Conservation (phyloP, 306 rosid species). For the Quercus agrifolia region DNA sequence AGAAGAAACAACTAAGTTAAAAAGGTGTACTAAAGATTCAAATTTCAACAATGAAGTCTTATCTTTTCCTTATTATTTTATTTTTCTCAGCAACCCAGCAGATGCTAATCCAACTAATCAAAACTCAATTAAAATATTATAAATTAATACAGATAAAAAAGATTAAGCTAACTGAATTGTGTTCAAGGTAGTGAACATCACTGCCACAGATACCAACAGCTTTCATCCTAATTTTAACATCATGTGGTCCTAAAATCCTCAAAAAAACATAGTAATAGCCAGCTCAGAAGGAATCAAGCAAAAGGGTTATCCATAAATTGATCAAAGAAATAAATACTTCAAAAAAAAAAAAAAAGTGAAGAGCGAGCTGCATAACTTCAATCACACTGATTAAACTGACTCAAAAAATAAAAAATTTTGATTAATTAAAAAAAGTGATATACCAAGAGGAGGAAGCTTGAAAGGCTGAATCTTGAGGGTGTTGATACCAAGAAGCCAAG, state of each 20-base stretch:
- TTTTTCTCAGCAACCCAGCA: not conserved
- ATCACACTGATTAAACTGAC: not conserved
- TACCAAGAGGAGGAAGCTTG: slow-evolving; percentile 76
- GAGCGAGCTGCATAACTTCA: not conserved
- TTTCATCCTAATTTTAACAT: slow-evolving; percentile 71
- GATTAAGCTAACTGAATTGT: not conserved
- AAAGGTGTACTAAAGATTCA: not conserved
- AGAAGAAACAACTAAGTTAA: not conserved
- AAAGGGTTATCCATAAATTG: slow-evolving; percentile 3
- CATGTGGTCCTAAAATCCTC: slow-evolving; percentile 58
- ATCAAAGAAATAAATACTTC: not conserved
- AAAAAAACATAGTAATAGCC: not conserved
- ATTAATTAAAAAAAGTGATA: slow-evolving; percentile 4
- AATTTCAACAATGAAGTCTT: not conserved
- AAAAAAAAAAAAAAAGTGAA: not conserved
- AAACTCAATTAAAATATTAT: not conserved
- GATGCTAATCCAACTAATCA: not conserved
- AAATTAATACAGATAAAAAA: not conserved
- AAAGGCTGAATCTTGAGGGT: slow-evolving; percentile 83
- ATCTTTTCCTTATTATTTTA: not conserved
- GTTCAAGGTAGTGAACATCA: slow-evolving; percentile 78
- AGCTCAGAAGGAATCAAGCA: slow-evolving; percentile 10
- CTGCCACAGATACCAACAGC: slow-evolving; percentile 98
- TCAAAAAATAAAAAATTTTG: not conserved
- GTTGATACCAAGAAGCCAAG: slow-evolving; percentile 78